Evolutionary conservation across 1,139 yeast species (phyloP).

Genomic region (Protomyces lactucae-debilis): DNA sequence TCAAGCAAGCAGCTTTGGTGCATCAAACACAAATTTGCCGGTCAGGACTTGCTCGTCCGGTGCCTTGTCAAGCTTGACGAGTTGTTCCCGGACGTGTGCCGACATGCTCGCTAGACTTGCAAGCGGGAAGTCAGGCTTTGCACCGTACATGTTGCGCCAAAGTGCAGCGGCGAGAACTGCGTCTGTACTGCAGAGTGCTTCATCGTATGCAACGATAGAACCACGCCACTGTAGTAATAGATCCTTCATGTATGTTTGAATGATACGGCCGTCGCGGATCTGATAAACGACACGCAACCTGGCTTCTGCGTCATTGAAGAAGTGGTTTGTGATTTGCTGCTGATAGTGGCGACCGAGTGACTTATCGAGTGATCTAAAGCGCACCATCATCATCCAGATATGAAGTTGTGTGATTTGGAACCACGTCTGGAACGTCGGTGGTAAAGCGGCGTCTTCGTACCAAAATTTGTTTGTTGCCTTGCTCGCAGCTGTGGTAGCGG

Average conservation of each 20-base stretch:
- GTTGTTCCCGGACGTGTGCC: conserved; percentile 80
- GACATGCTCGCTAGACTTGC: conserved; percentile 81
- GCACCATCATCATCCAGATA: conserved; percentile 85
- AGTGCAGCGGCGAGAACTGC: conserved; percentile 80
- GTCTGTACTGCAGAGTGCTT: conserved; percentile 74
- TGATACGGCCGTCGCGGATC: conserved; percentile 74
- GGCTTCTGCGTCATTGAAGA: conserved; percentile 82
- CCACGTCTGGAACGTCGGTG: conserved; percentile 88
- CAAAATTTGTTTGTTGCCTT: conserved; percentile 15
- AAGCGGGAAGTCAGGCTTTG: conserved; percentile 74
- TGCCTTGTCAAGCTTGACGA: conserved; percentile 77
- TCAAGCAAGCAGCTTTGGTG: neutral
- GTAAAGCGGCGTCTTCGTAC: conserved; percentile 47
- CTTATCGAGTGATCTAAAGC: conserved; percentile 95
- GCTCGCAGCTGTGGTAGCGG: neutral
- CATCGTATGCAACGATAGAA: conserved; percentile 83
- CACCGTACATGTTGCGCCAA: conserved; percentile 78
- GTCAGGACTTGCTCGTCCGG: conserved; percentile 89
- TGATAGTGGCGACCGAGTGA: conserved; percentile 85
- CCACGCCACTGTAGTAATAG: conserved; percentile 89
- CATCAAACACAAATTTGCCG: conserved; percentile 56
- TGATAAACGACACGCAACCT: conserved; percentile 78
- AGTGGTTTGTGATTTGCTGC: conserved; percentile 82
- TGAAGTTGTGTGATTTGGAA: conserved; percentile 86
- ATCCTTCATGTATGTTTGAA: conserved; percentile 82